These are phyloP conservation scores for Triticum turgidum DNA, from an alignment of 176 grass and related monocot species.

Conservation along the genomic window DNA sequence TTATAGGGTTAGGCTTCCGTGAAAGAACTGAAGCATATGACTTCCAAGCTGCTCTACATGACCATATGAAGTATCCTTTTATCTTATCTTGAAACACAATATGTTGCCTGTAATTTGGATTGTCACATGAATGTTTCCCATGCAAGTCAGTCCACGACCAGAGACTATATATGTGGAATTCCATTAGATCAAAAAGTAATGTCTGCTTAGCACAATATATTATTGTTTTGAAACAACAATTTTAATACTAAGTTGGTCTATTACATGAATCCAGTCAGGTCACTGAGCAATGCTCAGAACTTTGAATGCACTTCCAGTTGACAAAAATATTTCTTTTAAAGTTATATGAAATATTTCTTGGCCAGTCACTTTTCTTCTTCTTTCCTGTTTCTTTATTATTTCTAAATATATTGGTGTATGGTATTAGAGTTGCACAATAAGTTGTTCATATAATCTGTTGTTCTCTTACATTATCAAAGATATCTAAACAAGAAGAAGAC, in stretches of 20 bases:
- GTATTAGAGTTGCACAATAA: not conserved
- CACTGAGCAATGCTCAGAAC: not conserved
- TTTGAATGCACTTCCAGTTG: not conserved
- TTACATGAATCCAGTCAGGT: slow-evolving; percentile 16
- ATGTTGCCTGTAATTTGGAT: not conserved
- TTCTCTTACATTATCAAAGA: slow-evolving; percentile 61
- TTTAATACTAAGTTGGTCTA: not conserved
- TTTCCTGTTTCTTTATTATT: not conserved
- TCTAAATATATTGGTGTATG: not conserved
- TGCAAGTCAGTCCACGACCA: not conserved
- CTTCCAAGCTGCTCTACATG: slow-evolving; percentile 98
- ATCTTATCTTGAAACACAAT: slow-evolving; percentile 26
- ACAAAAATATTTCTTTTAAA: not conserved
- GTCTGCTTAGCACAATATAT: not conserved
- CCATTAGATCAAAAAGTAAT: slow-evolving; percentile 1
- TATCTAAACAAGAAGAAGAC: slow-evolving; percentile 98
- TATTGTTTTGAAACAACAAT: not conserved
- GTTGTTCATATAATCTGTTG: slow-evolving; percentile 34
- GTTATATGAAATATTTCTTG: not conserved
- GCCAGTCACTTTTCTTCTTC: not conserved
- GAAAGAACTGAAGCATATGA: slow-evolving; percentile 99
- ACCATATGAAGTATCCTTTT: slow-evolving; percentile 97
- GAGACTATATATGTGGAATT: not conserved
- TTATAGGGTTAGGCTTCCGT: slow-evolving; percentile 94
- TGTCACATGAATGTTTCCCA: not conserved